A percentile compares a stretch with the other conserved stretches of the same genome.
Conservation (phyloP, 1,284 basidiomycete species). For the Prillingera fragicola region DNA sequence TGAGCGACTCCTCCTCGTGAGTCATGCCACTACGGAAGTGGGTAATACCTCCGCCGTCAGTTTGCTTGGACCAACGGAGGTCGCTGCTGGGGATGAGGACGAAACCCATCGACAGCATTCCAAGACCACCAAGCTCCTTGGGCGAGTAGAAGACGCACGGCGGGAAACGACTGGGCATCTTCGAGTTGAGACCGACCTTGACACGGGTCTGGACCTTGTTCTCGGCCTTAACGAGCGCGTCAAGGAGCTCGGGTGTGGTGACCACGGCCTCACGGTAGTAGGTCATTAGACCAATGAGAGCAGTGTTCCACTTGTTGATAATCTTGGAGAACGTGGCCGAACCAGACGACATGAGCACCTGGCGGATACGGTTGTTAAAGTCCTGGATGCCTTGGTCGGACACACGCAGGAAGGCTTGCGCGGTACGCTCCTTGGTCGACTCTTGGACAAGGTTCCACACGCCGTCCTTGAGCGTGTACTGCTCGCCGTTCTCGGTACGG, state of each 20-base stretch:
- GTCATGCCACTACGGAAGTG: conserved; percentile 98
- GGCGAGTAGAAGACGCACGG: conserved; percentile 93
- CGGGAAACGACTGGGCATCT: conserved; percentile 99
- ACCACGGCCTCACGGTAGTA: conserved; percentile 99
- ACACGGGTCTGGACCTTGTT: conserved; percentile 99
- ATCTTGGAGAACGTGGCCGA: conserved; percentile 99
- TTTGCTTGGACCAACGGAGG: conserved; percentile 96
- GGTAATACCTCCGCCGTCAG: conserved; percentile 85
- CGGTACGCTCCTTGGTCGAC: conserved; percentile 93
- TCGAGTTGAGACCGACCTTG: conserved; percentile 96
- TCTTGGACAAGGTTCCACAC: conserved; percentile 97
- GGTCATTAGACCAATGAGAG: conserved; percentile 89
- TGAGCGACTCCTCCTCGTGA: conserved; percentile 87
- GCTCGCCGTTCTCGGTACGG: conserved; percentile 88
- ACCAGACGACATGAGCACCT: conserved; percentile 97
- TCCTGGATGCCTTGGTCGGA: conserved; percentile 94
- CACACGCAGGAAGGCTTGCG: conserved; percentile 94
- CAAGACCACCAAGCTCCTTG: conserved; percentile 93
- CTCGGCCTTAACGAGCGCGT: conserved; percentile 91
- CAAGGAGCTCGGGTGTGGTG: conserved; percentile 91
- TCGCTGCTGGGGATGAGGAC: conserved; percentile 97
- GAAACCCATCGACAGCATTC: conserved; percentile 99
- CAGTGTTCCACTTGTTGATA: conserved; percentile 98
- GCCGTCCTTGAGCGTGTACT: conserved; percentile 92
- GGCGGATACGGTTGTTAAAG: conserved; percentile 93